These are phyloP conservation scores for Domatiomyces catenatus DNA, from an alignment of 2,329 filamentous ascomycete species.

Conservation along the genomic window DNA sequence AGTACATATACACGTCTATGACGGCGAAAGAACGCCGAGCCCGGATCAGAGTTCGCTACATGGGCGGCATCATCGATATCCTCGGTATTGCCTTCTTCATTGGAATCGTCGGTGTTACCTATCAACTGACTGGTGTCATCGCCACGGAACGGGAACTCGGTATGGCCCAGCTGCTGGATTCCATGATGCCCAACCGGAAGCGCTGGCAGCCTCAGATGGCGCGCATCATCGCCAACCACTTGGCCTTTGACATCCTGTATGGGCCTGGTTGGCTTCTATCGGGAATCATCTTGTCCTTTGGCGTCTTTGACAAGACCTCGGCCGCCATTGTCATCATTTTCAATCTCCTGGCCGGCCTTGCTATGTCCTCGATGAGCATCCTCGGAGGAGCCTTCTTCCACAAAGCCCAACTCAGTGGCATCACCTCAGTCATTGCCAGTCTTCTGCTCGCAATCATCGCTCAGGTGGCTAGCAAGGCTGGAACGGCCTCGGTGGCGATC, in stretches of 20 bases:
- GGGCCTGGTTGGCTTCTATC: slow-evolving; percentile 69
- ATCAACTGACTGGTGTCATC: slow-evolving; percentile 74
- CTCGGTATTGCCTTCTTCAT: slow-evolving; percentile 67
- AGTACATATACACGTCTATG: slow-evolving; percentile 62
- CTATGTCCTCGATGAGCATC: slow-evolving; percentile 65
- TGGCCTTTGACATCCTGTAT: slow-evolving; percentile 68
- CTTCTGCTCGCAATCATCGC: slow-evolving; percentile 68
- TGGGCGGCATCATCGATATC: slow-evolving; percentile 57
- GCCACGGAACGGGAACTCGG: slow-evolving; percentile 73
- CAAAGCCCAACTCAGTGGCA: slow-evolving; percentile 75
- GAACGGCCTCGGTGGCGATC: slow-evolving; percentile 49
- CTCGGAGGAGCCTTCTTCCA: slow-evolving; percentile 72
- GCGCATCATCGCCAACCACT: slow-evolving; percentile 61
- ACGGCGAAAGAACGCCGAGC: slow-evolving; percentile 52
- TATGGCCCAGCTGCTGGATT: slow-evolving; percentile 76
- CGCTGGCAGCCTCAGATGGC: slow-evolving; percentile 65
- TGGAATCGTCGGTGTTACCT: slow-evolving; percentile 64
- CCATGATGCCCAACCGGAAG: slow-evolving; percentile 68
- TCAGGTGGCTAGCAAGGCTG: slow-evolving; percentile 52
- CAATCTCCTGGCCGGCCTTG: slow-evolving; percentile 60
- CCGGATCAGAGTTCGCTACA: slow-evolving; percentile 53
- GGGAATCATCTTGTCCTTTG: slow-evolving; percentile 46
- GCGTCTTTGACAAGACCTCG: slow-evolving; percentile 51
- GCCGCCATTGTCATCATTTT: slow-evolving; percentile 54
- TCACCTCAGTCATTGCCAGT: slow-evolving; percentile 56